Evolutionary conservation across 2,329 filamentous ascomycete species (phyloP).

Genomic region (Calonectria montana): DNA sequence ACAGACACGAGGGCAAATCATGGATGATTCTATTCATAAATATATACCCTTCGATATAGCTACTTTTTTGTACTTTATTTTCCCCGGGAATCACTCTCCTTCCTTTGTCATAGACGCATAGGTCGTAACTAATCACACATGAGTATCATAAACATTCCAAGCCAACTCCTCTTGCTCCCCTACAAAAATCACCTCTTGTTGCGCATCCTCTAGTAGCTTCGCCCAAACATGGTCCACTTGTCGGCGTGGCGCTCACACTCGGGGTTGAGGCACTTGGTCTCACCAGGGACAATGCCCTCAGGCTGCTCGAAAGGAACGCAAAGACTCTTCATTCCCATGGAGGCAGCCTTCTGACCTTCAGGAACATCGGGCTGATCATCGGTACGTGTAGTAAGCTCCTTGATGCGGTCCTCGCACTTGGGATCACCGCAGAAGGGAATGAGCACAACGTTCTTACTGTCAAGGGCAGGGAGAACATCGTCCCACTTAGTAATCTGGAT

Average conservation of each 20-base stretch:
- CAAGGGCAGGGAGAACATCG: slow-evolving; percentile 89
- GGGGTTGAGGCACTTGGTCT: slow-evolving; percentile 93
- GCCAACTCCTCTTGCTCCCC: slow-evolving; percentile 43
- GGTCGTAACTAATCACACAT: slow-evolving; percentile 43
- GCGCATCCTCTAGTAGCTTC: slow-evolving; percentile 65
- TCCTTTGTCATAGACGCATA: slow-evolving; percentile 42
- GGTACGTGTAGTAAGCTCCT: slow-evolving; percentile 87
- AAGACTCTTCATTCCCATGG: slow-evolving; percentile 76
- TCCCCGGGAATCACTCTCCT: slow-evolving; percentile 26
- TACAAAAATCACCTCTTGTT: slow-evolving; percentile 29
- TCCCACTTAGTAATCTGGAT: slow-evolving; percentile 88
- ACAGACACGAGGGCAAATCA: slow-evolving; percentile 24
- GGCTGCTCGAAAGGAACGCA: slow-evolving; percentile 88
- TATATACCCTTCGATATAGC: slow-evolving; percentile 33
- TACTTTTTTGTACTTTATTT: slow-evolving; percentile 32
- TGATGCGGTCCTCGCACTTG: slow-evolving; percentile 93
- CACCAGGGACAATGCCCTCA: slow-evolving; percentile 78
- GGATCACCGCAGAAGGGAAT: slow-evolving; percentile 88
- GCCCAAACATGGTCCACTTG: slow-evolving; percentile 93
- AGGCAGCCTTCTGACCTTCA: slow-evolving; percentile 65
- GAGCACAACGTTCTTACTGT: slow-evolving; percentile 90
- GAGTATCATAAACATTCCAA: slow-evolving; percentile 46
- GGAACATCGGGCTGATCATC: slow-evolving; percentile 67
- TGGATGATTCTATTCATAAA: slow-evolving; percentile 25
- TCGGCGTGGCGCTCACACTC: slow-evolving; percentile 82